Percentiles rank a stretch among this genome's conserved stretches.
Conservation (phyloP, 1,284 basidiomycete genomes). For the Sanguinoderma infundibulare region DNA sequence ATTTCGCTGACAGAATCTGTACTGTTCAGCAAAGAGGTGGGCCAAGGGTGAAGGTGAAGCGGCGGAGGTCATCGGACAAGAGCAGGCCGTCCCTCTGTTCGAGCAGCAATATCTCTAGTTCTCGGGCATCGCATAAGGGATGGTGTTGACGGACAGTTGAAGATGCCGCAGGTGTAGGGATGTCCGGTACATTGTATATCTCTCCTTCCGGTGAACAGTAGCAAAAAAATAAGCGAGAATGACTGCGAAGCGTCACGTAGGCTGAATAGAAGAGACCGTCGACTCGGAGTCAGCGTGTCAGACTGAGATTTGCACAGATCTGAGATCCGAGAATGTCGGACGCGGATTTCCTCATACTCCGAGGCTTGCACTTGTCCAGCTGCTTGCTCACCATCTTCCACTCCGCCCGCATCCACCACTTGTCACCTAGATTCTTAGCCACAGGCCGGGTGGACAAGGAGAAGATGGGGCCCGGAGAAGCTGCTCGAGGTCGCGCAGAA, state of each 20-base stretch:
- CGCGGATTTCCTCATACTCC: not conserved
- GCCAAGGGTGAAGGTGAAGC: too few species aligned
- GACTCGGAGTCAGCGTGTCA: not conserved
- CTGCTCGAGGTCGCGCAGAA: too few species aligned
- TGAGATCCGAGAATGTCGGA: not conserved
- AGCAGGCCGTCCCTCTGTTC: constrained; percentile 40
- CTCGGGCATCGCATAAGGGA: constrained; percentile 19
- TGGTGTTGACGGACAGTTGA: not conserved
- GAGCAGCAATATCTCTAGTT: constrained; percentile 27
- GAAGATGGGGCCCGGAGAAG: too few species aligned
- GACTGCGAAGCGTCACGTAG: not conserved
- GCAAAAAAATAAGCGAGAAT: not conserved
- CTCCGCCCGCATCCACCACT: not conserved
- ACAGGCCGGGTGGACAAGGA: too few species aligned
- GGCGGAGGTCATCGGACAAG: constrained; percentile 48
- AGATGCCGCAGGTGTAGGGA: too few species aligned
- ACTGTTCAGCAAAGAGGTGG: too few species aligned
- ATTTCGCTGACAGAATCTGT: too few species aligned
- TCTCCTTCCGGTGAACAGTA: not conserved
- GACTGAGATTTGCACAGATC: not conserved
- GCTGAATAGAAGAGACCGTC: not conserved
- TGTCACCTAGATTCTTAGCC: not conserved
- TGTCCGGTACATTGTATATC: too few species aligned
- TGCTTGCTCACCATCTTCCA: not conserved
- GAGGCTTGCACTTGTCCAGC: not conserved